Evolutionary conservation across 2,329 filamentous ascomycete species (phyloP).

Genomic region (Blastomyces parvus): DNA sequence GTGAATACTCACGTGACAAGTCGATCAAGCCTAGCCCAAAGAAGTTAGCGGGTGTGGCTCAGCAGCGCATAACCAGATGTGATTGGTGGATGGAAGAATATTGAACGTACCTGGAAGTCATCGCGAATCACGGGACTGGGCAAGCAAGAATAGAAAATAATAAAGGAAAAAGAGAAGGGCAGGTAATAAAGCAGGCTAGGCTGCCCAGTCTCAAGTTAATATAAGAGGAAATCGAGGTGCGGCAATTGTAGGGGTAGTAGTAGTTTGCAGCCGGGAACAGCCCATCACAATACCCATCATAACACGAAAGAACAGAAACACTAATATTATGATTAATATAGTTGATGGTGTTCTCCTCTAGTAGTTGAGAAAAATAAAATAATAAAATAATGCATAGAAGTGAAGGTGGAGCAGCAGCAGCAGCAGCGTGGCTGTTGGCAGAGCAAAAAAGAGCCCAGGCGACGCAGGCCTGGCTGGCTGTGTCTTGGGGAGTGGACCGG

Average conservation of each 20-base stretch:
- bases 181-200: too few species aligned
- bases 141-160: not conserved
- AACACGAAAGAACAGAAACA: not conserved
- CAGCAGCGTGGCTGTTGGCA: not conserved
- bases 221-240: not conserved
- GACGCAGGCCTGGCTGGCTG: not conserved
- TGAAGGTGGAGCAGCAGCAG: slow-evolving; percentile 2
- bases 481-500: not conserved
- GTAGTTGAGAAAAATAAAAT: not conserved
- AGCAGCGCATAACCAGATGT: slow-evolving; percentile 23
- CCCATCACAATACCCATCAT: slow-evolving; percentile 7
- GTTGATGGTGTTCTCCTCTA: not conserved
- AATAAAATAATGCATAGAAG: slow-evolving; percentile 3
- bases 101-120: slow-evolving; percentile 35
- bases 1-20: slow-evolving; percentile 66
- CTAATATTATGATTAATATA: slow-evolving; percentile 2
- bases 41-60: slow-evolving; percentile 21
- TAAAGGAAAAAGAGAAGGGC: too few species aligned
- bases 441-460: not conserved
- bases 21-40: slow-evolving; percentile 58
- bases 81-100: slow-evolving; percentile 17
- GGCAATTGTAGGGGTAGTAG: not conserved
- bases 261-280: not conserved
- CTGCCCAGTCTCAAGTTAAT: not conserved
- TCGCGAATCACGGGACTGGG: slow-evolving; percentile 18